Base-by-base conservation (phyloP, 768 basidiomycete species). In the Flagelloscypha sp. region DNA sequence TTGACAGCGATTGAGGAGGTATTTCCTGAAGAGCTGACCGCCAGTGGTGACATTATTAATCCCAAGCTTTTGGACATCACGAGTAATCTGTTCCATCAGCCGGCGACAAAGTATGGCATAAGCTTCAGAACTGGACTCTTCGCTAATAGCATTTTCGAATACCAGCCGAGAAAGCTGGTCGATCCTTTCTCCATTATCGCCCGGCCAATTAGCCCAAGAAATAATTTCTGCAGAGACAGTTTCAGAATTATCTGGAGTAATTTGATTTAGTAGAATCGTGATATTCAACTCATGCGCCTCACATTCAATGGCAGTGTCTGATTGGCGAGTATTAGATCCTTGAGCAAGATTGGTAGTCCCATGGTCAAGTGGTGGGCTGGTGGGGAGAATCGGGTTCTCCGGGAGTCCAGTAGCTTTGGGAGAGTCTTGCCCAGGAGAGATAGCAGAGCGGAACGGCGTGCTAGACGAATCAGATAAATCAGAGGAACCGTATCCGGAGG, bases 191-290 rank as follows among this genome's bases (percentile, higher is more conserved):
- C 75, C 76, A 51, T 78, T 72, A 38, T 61, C 67, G 57, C 77
- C 76, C 42, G 65, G 57, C 49, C 65, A 61, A 72, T 97, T 94
- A 20, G 92, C 93, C 88, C 90, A 97, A 7, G 72, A 58, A 44
- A 98, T 84, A 55, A 98, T 94, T 58, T 98, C 89, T 52, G 86
- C 79, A 3, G 92, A 93, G 52, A 97, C 95, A 6, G 86, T 80
- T 47, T 92, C 87, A 69, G 97, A 97, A 47, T 84, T 85, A 67
- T 97, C 90, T 78, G 92, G 84, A 10, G 93, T 93, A 23, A 97
- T 74, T 64, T 90, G 94, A 73, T 98, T 94, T 48, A 98, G 79
- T 38, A 95, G 63, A 34, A 66, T 66, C 59, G 84, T 90, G 65
- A 95, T 90, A 62, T 93, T 94, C n/a, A n/a, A n/a, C n/a, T n/a